Base-by-base conservation (phyloP, 2,329 filamentous ascomycete genomes). In the Didymella pinodella region DNA sequence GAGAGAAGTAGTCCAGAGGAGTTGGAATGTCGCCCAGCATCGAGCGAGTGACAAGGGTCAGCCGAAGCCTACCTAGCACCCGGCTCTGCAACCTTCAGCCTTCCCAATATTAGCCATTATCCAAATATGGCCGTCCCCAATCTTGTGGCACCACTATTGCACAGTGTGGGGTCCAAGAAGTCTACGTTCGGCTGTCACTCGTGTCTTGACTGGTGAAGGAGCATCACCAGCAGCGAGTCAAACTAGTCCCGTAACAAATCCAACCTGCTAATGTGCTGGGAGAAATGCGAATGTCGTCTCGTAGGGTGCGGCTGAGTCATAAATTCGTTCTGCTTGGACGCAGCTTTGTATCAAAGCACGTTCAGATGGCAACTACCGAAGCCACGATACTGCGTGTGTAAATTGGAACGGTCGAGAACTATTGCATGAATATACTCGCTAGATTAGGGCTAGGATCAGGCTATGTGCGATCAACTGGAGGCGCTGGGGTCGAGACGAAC, bases 61-160 rank as follows among this genome's bases (percentile, higher is more conserved):
- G 44, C 52, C 36, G 48, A 10, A 14, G 14, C 11, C 26, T 12
- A 7, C 28, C n/a, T 25, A 25, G 34, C 43, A n/a, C 29, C 25
- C 12, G 32, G 43, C 25, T 47, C 31, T 41, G 31, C 50, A 29
- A 6, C 12, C 31, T 31, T 48, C 51, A 40, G 51, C 51, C 34
- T 18, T 29, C 48, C 44, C 44, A 54, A 54, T 47, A 41, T 47
- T 48, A 54, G 51, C 34, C 16, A 36, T n/a, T 31, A 14, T 14
- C 32, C 34, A 47, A 41, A 20, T 1, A 40, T 36, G 46, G 14
- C 46, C 5, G 20, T 2, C n/a, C 18, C 1, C 2, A n/a, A n/a
- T 8, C 7, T 20, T 53, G 51, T 32, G 34, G 48, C 43, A 41
- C n/a, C 16, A 45, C 26, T 48, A n/a, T 54, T 14, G 51, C 38